Conservation (phyloP, 345 rosid genomes). For the Lumnitzera racemosa region DNA sequence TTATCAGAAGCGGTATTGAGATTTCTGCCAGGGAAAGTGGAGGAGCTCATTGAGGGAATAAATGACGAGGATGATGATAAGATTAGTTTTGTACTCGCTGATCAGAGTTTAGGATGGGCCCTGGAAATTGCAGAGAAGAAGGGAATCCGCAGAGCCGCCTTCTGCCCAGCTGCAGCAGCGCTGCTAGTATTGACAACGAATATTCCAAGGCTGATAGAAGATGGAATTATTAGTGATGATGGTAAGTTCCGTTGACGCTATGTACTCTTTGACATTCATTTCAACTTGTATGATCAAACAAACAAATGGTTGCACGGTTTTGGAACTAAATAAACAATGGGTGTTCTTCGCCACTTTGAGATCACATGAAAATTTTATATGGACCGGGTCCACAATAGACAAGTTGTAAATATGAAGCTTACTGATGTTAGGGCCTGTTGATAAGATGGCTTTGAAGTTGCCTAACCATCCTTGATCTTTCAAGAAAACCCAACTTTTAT, state of each 20-base stretch:
- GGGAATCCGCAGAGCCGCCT: constrained; percentile 4
- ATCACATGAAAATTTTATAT: too few species aligned
- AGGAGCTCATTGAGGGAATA: background rate
- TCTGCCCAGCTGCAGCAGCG: background rate
- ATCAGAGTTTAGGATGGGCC: constrained; percentile 12
- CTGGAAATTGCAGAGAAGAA: constrained; percentile 1
- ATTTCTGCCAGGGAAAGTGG: background rate
- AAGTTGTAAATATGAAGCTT: too few species aligned
- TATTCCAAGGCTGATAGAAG: constrained; percentile 8
- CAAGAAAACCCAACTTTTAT: too few species aligned
- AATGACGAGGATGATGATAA: background rate
- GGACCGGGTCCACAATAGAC: background rate
- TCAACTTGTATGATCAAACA: too few species aligned
- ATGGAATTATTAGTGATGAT: constrained; percentile 9
- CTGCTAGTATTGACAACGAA: background rate
- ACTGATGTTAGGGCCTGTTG: too few species aligned
- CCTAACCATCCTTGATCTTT: too few species aligned
- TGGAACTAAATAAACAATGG: too few species aligned
- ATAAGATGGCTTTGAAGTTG: too few species aligned
- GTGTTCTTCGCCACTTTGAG: too few species aligned
- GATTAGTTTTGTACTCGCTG: constrained; percentile 1
- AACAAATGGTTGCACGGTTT: too few species aligned
- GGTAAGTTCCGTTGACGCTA: background rate
- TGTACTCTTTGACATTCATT: too few species aligned
- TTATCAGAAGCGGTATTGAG: background rate